Base-by-base conservation (phyloP, 768 basidiomycete genomes). In the Cantharellus anzutake region DNA sequence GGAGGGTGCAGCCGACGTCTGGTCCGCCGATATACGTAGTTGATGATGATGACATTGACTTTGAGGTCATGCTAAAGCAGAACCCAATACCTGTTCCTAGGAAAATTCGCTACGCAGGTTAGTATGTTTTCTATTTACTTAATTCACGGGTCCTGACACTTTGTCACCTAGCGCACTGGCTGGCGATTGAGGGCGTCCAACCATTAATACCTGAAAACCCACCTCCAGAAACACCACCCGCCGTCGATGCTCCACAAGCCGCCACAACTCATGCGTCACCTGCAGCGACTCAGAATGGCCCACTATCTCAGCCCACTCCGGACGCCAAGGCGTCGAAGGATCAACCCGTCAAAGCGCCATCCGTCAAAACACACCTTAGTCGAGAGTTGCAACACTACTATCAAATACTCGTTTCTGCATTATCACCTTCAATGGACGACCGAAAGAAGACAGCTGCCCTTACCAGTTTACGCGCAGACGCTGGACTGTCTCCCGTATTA, bases 11-110 rank as follows among this genome's bases (percentile, higher is more conserved):
- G 59, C 64, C 59, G 68, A 64, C 65, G 65, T 62, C 63, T 65
- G 76, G 78, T 52, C 76, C 78, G 35, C 75, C 86, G 2, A 84
- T 98, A 2, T 97, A 90, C 72, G 91, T 90, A 66, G 81, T 94
- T 16, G 90, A 96, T 62, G 96, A 99, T 68, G 92, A 97, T 65
- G 96, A 98, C 70, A 84, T 99, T 55, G 96, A 98, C 71, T 91
- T 99, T 66, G 88, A 93, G 67, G 87, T 83, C 58, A 82, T 92
- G 5, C 71, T 97, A 48, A 79, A 86, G 59, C 86, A 89, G 66
- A 88, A 90, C 69, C 85, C 91, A 69, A 82, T 91, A 41, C 74
- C 78, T 1, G 71, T 92, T 4, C 88, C 90, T 0, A 82, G 84
- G 65, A 84, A 83, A 48, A 82, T 87, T 59, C 81, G 76, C 64